These are phyloP conservation scores for Chaetothyriales sp. DNA, from an alignment of 2,329 filamentous ascomycete species.

Conservation along the genomic window DNA sequence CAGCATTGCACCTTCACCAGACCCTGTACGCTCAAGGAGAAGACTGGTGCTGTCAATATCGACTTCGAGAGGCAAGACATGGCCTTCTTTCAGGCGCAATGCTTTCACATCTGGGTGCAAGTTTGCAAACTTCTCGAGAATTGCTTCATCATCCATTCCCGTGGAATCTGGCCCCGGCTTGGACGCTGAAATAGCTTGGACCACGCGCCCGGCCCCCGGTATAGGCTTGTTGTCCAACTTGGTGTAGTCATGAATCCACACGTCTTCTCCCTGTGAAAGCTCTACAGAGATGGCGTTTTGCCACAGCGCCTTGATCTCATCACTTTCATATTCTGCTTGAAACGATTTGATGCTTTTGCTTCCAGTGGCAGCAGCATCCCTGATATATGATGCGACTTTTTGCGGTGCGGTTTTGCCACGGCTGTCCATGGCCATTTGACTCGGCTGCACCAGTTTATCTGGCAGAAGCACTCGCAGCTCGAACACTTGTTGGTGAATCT, in stretches of 20 bases:
- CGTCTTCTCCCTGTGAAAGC: slow-evolving; percentile 26
- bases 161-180: neutral
- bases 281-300: slow-evolving; percentile 23
- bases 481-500: slow-evolving; percentile 20
- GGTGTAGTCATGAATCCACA: slow-evolving; percentile 31
- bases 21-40: slow-evolving; percentile 18
- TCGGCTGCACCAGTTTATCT: slow-evolving; percentile 26
- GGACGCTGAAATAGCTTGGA: neutral
- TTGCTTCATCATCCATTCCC: slow-evolving; percentile 1
- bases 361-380: slow-evolving; percentile 24
- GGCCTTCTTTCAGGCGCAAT: slow-evolving; percentile 4
- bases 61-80: slow-evolving; percentile 9
- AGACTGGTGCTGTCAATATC: slow-evolving; percentile 23
- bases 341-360: slow-evolving; percentile 27
- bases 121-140: slow-evolving; percentile 7
- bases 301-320: slow-evolving; percentile 29
- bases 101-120: slow-evolving; percentile 10
- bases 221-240: slow-evolving; percentile 22
- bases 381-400: slow-evolving; percentile 24
- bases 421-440: slow-evolving; percentile 26
- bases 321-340: slow-evolving; percentile 27
- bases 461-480: slow-evolving; percentile 30
- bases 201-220: slow-evolving; percentile 2
- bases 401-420: slow-evolving; percentile 24
- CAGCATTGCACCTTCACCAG: slow-evolving; percentile 20